Base-by-base conservation (phyloP, 2,329 filamentous ascomycete genomes). In the Cytospora mali region DNA sequence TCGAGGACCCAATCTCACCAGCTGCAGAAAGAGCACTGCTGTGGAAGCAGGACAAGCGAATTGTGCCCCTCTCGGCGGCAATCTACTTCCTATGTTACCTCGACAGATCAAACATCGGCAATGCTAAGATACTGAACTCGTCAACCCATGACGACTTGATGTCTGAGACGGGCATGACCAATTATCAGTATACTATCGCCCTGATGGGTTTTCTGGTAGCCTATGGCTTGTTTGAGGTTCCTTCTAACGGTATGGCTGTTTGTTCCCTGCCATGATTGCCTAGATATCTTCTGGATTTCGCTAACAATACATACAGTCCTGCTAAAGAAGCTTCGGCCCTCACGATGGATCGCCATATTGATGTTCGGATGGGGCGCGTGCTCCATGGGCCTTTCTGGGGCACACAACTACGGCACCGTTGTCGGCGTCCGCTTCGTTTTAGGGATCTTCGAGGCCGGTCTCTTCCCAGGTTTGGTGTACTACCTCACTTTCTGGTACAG, bases 401-500 rank as follows among this genome's bases (percentile, higher is more conserved):
- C 84, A 3, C 81, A 86, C 53, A 87, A 75, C 69, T 91, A 85
- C 69, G 81, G 75, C 6, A 82, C 84, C 9, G 77, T 92, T 21
- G 81, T 89, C 1, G 87, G 80, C 9, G 85, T 88, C 65, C 84
- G 89, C 7, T 80, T 92, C 25, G 71, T 91, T 6, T 79, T 92
- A 0, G 89, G 89, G 4, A 78, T 84, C 4, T 84, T 90, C 42
- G 89, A 92, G 74, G 88, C 87, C 5, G 89, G 88, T 0, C 74
- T 91, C 1, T 91, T 91, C 65, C 72, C 79, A 49, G 80, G 65
- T 5, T 18, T 66, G 48, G 65, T 66, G 1, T 68, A 86, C 73
- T 91, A 91, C 67, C 77, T 92, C 49, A 91, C 88, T 0, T 84
- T 91, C 66, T 91, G 89, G 81, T 92, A 92, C 71, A 86, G 82